Percentiles rank a stretch among this genome's conserved stretches.
Conservation (phyloP, 352 stramenopile genomes). For the Aphanomyces euteiches region DNA sequence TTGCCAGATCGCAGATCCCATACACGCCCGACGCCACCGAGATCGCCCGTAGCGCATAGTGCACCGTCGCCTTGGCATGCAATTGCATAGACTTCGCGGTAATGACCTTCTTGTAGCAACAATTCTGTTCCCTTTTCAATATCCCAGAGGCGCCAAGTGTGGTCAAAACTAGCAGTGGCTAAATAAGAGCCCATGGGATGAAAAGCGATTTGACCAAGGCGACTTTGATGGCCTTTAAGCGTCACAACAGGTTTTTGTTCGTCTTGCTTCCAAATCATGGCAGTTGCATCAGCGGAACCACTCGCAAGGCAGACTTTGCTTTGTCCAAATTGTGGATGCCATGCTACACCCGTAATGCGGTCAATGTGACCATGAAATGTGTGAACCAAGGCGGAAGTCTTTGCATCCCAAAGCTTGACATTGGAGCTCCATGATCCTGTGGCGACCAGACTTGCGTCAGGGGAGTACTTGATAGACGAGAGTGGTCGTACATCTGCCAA, state of each 20-base stretch:
- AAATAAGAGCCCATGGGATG: slow-evolving; percentile 92
- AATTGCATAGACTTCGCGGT: slow-evolving; percentile 93
- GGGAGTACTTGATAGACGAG: slow-evolving; percentile 61
- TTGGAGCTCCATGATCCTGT: slow-evolving; percentile 92
- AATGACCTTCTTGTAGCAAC: slow-evolving; percentile 96
- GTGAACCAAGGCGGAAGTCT: slow-evolving; percentile 55
- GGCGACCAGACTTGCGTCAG: slow-evolving; percentile 58
- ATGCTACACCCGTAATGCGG: slow-evolving; percentile 82
- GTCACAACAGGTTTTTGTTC: slow-evolving; percentile 54
- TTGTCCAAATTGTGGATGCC: slow-evolving; percentile 68
- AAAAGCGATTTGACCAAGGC: slow-evolving; percentile 88
- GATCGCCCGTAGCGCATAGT: slow-evolving; percentile 91
- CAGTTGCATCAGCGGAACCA: slow-evolving; percentile 72
- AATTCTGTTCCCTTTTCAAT: slow-evolving; percentile 88
- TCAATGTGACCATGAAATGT: slow-evolving; percentile 85
- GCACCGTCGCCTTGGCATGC: slow-evolving; percentile 94
- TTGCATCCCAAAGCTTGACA: slow-evolving; percentile 93
- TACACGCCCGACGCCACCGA: slow-evolving; percentile 89
- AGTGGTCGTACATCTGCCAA: slow-evolving; percentile 92
- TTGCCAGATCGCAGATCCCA: slow-evolving; percentile 97
- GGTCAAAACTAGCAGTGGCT: slow-evolving; percentile 94
- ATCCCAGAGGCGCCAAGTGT: slow-evolving; percentile 98
- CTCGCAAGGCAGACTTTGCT: slow-evolving; percentile 35
- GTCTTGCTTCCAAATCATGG: slow-evolving; percentile 61
- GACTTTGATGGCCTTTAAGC: slow-evolving; percentile 65